Evolutionary conservation across 2,329 filamentous ascomycete species (phyloP).

Genomic region (Dactylonectria macrodidyma): DNA sequence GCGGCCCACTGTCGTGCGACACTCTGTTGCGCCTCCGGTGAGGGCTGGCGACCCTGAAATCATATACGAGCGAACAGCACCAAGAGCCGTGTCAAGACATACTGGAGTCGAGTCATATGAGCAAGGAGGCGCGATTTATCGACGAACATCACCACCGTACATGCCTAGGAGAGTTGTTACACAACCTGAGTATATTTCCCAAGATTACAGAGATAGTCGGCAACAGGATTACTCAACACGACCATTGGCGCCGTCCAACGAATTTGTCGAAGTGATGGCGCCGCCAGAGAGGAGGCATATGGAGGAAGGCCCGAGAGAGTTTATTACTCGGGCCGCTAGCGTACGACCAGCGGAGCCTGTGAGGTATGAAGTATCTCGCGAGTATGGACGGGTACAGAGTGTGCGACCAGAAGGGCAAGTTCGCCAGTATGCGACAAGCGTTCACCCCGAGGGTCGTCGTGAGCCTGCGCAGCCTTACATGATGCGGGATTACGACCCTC

Average conservation of each 20-base stretch:
- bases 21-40: slow-evolving; percentile 67
- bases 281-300: slow-evolving; percentile 58
- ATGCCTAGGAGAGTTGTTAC: slow-evolving; percentile 72
- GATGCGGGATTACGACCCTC: slow-evolving; percentile 48
- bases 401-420: slow-evolving; percentile 54
- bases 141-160: slow-evolving; percentile 65
- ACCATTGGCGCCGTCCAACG: slow-evolving; percentile 59
- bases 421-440: slow-evolving; percentile 48
- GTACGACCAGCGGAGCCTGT: slow-evolving; percentile 67
- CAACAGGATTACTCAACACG: slow-evolving; percentile 72
- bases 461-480: slow-evolving; percentile 52
- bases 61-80: slow-evolving; percentile 76
- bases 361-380: slow-evolving; percentile 58
- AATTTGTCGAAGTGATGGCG: slow-evolving; percentile 65
- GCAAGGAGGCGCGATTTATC: slow-evolving; percentile 66
- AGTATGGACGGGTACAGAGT: slow-evolving; percentile 63
- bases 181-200: slow-evolving; percentile 71
- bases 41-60: slow-evolving; percentile 66
- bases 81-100: slow-evolving; percentile 67
- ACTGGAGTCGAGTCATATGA: slow-evolving; percentile 62
- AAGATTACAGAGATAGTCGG: slow-evolving; percentile 68
- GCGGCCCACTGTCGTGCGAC: slow-evolving; percentile 59
- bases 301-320: slow-evolving; percentile 67
- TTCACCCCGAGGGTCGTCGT: slow-evolving; percentile 48
- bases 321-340: slow-evolving; percentile 69